Evolutionary conservation across 306 rosid genomes (phyloP).

Genomic region (Carpinus viminea): DNA sequence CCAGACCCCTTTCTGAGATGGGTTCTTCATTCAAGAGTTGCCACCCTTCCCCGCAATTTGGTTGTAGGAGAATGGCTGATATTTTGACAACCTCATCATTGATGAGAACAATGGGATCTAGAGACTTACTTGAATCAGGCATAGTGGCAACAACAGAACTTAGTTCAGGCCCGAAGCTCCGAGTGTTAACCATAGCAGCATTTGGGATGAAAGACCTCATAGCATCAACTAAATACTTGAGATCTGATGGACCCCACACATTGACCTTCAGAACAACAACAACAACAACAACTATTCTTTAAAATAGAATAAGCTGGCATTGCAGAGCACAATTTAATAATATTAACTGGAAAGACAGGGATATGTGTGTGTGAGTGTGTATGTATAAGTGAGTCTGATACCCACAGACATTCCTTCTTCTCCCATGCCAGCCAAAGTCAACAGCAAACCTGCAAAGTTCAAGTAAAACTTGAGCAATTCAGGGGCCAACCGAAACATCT

Average conservation of each 20-base stretch:
- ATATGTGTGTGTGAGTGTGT: background rate
- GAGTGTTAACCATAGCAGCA: constrained; percentile 96
- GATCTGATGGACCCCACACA: constrained; percentile 88
- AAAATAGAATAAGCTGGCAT: constrained; percentile 3
- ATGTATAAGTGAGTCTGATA: constrained; percentile 21
- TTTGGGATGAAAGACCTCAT: constrained; percentile 83
- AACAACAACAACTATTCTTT: constrained; percentile 21
- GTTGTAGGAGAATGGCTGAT: constrained; percentile 72
- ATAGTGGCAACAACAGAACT: constrained; percentile 31
- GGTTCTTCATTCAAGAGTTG: constrained; percentile 14
- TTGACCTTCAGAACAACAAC: constrained; percentile 60
- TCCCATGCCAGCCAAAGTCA: constrained; percentile 95
- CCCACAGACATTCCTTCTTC: constrained; percentile 89
- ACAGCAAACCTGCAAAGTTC: constrained; percentile 65
- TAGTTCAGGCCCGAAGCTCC: constrained; percentile 68
- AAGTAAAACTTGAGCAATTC: constrained; percentile 27
- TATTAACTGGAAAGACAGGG: constrained; percentile 5
- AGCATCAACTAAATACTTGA: constrained; percentile 80
- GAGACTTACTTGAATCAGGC: constrained; percentile 32
- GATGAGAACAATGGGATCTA: constrained; percentile 69
- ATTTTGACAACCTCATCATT: constrained; percentile 87
- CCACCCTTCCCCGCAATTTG: constrained; percentile 35
- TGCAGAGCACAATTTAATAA: background rate
- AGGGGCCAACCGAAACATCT: constrained; percentile 21
- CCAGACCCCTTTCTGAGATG: constrained; percentile 21